Percentiles rank a stretch among this genome's conserved stretches.
Evolutionary conservation across 202 grass and related monocot genomes (phyloP).

Genomic region (Carex arenaria): DNA sequence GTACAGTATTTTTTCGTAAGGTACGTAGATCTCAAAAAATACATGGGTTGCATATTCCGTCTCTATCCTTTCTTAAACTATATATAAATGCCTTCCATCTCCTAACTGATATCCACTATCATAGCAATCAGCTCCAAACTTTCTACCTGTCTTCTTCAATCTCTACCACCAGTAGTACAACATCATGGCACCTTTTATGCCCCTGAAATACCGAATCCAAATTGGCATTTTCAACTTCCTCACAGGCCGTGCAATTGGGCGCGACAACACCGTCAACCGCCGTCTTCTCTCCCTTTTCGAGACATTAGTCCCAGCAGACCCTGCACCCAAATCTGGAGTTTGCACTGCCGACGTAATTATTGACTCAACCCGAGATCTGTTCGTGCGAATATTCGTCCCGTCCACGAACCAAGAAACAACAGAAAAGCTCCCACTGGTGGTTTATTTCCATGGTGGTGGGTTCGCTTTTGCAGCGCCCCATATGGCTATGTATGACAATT

Average conservation of each 20-base stretch:
- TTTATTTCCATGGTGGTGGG: conserved; percentile 82
- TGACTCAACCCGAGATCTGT: conserved; percentile 23
- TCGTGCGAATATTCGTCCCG: conserved; percentile 34
- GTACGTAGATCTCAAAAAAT: no score
- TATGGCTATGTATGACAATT: conserved; percentile 26
- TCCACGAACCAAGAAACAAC: neutral
- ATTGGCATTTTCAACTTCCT: conserved; percentile 8
- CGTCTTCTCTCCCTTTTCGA: conserved; percentile 42
- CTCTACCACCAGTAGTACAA: neutral
- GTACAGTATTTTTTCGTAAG: no score
- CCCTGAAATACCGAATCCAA: conserved; percentile 34
- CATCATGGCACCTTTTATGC: conserved; percentile 19
- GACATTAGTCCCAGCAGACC: neutral
- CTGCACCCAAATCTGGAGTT: conserved; percentile 24
- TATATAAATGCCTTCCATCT: no score
- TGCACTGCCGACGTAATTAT: conserved; percentile 36
- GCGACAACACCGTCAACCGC: conserved; percentile 62
- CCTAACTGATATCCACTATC: no score
- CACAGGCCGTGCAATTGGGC: conserved; percentile 23
- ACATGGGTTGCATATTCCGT: no score
- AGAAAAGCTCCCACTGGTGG: conserved; percentile 19
- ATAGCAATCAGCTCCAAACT: neutral
- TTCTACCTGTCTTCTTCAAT: neutral
- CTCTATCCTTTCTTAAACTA: no score
- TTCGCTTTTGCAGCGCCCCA: conserved; percentile 51